Conservation (phyloP, 805 yeast genomes). For the Isabelozyma gotoi region DNA sequence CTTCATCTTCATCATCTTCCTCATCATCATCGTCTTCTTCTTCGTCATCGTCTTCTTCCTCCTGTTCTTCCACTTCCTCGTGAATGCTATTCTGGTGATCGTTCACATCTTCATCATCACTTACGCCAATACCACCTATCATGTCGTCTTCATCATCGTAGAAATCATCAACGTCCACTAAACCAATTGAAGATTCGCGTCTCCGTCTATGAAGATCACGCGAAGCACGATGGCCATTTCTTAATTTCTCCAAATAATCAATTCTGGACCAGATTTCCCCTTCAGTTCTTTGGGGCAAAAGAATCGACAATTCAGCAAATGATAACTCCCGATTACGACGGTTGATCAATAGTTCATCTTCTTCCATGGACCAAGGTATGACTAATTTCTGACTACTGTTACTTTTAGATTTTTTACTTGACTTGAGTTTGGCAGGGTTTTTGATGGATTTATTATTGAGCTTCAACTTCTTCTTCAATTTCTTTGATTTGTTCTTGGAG, state of each 20-base stretch:
- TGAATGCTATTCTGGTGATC: slow-evolving; percentile 13
- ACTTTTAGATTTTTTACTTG: slow-evolving; percentile 1
- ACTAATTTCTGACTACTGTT: slow-evolving; percentile 11
- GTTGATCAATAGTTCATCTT: slow-evolving; percentile 64
- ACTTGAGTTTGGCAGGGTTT: slow-evolving; percentile 3
- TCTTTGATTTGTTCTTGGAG: slow-evolving; percentile 5
- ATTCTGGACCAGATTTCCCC: slow-evolving; percentile 70
- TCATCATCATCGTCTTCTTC: slow-evolving; percentile 31
- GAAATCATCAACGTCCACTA: slow-evolving; percentile 44
- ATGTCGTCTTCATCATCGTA: slow-evolving; percentile 42
- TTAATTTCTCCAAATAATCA: slow-evolving; percentile 40
- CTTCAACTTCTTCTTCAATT: slow-evolving; percentile 7
- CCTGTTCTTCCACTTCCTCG: slow-evolving; percentile 16
- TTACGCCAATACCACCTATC: slow-evolving; percentile 31
- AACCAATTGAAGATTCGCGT: slow-evolving; percentile 39
- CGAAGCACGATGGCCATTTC: slow-evolving; percentile 31
- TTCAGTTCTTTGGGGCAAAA: slow-evolving; percentile 72
- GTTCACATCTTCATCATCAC: slow-evolving; percentile 33
- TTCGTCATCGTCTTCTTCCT: slow-evolving; percentile 40
- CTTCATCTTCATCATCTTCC: slow-evolving; percentile 31
- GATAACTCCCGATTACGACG: slow-evolving; percentile 59
- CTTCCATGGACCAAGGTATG: slow-evolving; percentile 60
- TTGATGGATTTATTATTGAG: slow-evolving; percentile 3
- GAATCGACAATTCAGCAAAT: slow-evolving; percentile 68
- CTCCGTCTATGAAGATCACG: slow-evolving; percentile 28